Evolutionary conservation across 805 yeast species (phyloP), one percentile per base, ranked within the genome.

Genomic region (Saccharomycopsis sp.): DNA sequence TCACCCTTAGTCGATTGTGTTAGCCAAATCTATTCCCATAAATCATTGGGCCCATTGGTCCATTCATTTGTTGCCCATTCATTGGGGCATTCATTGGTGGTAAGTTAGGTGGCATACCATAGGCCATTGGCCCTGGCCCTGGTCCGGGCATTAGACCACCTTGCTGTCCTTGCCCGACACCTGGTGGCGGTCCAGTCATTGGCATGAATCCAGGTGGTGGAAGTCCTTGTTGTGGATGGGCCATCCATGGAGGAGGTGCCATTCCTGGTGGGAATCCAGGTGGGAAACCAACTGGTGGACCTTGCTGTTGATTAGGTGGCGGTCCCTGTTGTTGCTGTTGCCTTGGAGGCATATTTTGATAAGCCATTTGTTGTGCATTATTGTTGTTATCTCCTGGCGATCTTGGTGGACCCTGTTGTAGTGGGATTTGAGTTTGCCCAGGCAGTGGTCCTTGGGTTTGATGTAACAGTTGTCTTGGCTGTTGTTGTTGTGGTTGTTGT

Each of bases 191-290:
- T 37, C 38, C 24, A 37, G 33, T 31, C 55, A 56, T 53, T 35
- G 59, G 59, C 22, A 56, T 53, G 22, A 58, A 53, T 7, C 60
- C 61, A 21, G 64, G 62, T 23, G 63, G 62, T 22, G 57, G 56
- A 54, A 54, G 55, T 14, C 33, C 40, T n/a, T 20, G 38, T 43
- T 34, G 53, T 26, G 32, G 45, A 14, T 45, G 41, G 9, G 38
- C 19, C 32, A 21, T 7, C 27, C 16, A 9, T 9, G 8, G 44
- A 17, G 13, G 40, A 31, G 35, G 35, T 20, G 17, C 22, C 40
- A 38, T 38, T 38, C 29, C 31, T 8, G 29, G 31, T 21, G 17
- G 51, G 24, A 42, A 44, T 7, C 51, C 48, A 19, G 48, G 51
- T 20, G 46, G 42, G 16, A 45, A 40, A 4, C 41, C 37, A 23